Base-by-base conservation (phyloP, 306 rosid species). In the Vigna reflexopilosa region DNA sequence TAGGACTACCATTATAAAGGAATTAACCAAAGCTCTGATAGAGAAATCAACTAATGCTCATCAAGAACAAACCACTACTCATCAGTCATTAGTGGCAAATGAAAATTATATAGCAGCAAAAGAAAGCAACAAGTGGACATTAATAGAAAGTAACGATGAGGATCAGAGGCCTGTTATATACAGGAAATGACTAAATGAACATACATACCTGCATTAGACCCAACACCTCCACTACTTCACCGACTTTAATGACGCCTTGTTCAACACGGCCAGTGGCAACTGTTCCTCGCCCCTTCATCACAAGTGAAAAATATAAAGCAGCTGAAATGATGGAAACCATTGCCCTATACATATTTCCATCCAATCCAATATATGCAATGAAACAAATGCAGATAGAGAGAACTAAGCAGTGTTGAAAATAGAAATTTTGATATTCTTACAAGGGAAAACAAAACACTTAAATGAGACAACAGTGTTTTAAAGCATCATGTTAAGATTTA, bases 231-330 rank as follows among this genome's bases (percentile, higher is more conserved):
- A 95, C 97, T 90, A 93, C 99, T 70, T 95, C 99, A 57, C 98
- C 98, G 59, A 95, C 96, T 92, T 95, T 93, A 48, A 95, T 80
- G 47, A 81, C 66, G 28, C 99, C 98, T 83, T 95, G 99, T 73
- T 95, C 99, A 76, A 95, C 89, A 72, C 99, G 97, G 44, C 99
- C 99, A 73, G 98, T 95, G 70, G 98, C 97, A 26, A 95, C 99
- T 76, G 99, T 95, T 83, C 99, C 99, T 68, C 99, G 98, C 10
- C 99, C 99, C 98, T 95, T 82, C 66, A 77, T 76, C 62, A 81
- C 51, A 87, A 67, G 83, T 36, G 14, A 79, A 58, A 77, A 32
- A 47, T 12, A 68, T 68, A 24, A 76, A 20, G 50, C 57, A 79
- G 22, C 77, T 5, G 51, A 82, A 55, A 26, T 49, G 64, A 70